Conservation (phyloP, 2,329 filamentous ascomycete genomes). For the Dactylella cylindrospora region DNA sequence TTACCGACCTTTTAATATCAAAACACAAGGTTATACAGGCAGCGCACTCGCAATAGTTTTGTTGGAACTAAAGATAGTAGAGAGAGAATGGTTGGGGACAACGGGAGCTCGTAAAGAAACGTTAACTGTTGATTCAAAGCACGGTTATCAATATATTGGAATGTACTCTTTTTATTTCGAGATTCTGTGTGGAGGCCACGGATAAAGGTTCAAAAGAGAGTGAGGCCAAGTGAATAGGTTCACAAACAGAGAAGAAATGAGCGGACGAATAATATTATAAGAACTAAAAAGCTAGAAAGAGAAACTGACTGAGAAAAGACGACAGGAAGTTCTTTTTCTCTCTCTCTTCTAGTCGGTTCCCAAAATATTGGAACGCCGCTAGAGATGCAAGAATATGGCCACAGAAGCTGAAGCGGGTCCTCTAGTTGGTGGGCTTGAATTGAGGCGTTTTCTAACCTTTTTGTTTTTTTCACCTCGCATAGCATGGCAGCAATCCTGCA, state of each 20-base stretch:
- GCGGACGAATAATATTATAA: constrained; percentile 21
- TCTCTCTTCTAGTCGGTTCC: constrained; percentile 15
- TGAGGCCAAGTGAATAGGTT: constrained; percentile 6
- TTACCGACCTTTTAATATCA: constrained; percentile 34
- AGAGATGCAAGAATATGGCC: constrained; percentile 43
- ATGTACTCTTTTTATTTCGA: constrained; percentile 13
- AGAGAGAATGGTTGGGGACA: constrained; percentile 1
- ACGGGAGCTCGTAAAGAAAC: constrained; percentile 14
- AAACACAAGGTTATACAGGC: neutral
- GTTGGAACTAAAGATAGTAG: constrained; percentile 12
- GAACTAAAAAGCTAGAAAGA: constrained; percentile 1
- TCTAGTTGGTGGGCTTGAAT: constrained; percentile 24
- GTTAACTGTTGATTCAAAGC: constrained; percentile 9
- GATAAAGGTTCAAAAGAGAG: constrained; percentile 9
- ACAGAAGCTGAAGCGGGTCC: constrained; percentile 19
- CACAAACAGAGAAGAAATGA: constrained; percentile 7
- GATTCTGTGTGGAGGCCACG: neutral
- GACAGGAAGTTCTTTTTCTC: constrained; percentile 6
- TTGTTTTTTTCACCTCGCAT: constrained; percentile 43
- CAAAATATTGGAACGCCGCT: constrained; percentile 41
- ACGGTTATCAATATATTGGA: constrained; percentile 13
- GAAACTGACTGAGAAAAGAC: constrained; percentile 28
- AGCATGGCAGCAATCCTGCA: constrained; percentile 25
- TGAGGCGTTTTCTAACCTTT: constrained; percentile 38
- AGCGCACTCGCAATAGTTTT: no score